Evolutionary conservation across 75 land plant species (phyloP).

Genomic region (Azolla pinnata): DNA sequence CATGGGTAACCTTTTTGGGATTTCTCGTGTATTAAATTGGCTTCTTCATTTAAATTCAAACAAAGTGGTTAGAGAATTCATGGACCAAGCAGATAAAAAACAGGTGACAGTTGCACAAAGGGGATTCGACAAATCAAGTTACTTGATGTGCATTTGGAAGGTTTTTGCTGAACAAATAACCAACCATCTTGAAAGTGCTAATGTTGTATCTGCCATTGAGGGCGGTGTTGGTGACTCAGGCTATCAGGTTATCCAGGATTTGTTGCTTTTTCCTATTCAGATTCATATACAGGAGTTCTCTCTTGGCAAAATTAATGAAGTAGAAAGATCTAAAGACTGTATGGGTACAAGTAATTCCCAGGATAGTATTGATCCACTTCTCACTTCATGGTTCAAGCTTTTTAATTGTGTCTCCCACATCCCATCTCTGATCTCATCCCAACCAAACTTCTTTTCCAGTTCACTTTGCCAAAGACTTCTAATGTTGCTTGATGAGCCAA

Average conservation of each 20-base stretch:
- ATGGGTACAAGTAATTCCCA: background rate
- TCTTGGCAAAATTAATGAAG: background rate
- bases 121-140: background rate
- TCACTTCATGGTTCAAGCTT: constrained; percentile 33
- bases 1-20: constrained; percentile 2
- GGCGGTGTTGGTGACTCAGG: constrained; percentile 11
- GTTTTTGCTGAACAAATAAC: constrained; percentile 21
- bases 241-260: constrained; percentile 11
- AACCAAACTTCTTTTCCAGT: constrained; percentile 18
- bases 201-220: constrained; percentile 10
- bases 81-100: background rate
- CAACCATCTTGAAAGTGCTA: constrained; percentile 14
- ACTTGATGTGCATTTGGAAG: constrained; percentile 22
- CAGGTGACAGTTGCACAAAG: background rate
- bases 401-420: constrained; percentile 20
- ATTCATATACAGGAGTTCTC: background rate
- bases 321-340: background rate
- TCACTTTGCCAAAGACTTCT: constrained; percentile 23
- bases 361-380: constrained; percentile 14
- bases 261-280: constrained; percentile 43
- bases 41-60: background rate
- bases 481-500: constrained; percentile 13
- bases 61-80: background rate
- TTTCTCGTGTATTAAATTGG: background rate
- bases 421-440: constrained; percentile 5